These are phyloP conservation scores for Claviceps fusiformis DNA, from an alignment of 2,329 filamentous ascomycete species.

Conservation along the genomic window DNA sequence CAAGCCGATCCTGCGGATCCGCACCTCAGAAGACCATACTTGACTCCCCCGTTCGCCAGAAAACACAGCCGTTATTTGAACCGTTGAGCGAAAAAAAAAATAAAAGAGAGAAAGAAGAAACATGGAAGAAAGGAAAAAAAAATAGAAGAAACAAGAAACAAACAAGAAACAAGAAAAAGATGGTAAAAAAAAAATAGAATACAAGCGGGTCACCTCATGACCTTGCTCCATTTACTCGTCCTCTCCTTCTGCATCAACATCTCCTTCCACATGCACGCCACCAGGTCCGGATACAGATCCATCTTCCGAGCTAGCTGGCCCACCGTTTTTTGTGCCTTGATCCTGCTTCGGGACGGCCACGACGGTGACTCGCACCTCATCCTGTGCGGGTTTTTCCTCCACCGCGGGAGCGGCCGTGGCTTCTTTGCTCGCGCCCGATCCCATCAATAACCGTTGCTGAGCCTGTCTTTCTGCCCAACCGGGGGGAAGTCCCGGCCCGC, in stretches of 20 bases:
- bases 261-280: not conserved
- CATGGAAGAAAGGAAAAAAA: not conserved
- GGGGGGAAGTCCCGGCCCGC: conserved; percentile 49
- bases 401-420: conserved; percentile 5
- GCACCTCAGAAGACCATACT: no score
- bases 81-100: no score
- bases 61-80: no score
- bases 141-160: not conserved
- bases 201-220: not conserved
- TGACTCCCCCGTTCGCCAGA: no score
- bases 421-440: conserved; percentile 7
- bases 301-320: conserved; percentile 1
- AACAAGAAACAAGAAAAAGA: not conserved
- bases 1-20: no score
- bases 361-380: conserved; percentile 21
- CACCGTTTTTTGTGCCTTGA: conserved; percentile 10
- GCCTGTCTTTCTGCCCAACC: conserved; percentile 30
- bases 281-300: not conserved
- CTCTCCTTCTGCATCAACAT: not conserved
- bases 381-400: conserved; percentile 16
- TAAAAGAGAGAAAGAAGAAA: not conserved
- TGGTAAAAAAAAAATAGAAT: not conserved
- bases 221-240: not conserved
- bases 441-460: conserved; percentile 6
- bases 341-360: conserved; percentile 10